Evolutionary conservation across 192 early-diverging fungal species (phyloP).

Genomic region (Gonapodya prolifera): DNA sequence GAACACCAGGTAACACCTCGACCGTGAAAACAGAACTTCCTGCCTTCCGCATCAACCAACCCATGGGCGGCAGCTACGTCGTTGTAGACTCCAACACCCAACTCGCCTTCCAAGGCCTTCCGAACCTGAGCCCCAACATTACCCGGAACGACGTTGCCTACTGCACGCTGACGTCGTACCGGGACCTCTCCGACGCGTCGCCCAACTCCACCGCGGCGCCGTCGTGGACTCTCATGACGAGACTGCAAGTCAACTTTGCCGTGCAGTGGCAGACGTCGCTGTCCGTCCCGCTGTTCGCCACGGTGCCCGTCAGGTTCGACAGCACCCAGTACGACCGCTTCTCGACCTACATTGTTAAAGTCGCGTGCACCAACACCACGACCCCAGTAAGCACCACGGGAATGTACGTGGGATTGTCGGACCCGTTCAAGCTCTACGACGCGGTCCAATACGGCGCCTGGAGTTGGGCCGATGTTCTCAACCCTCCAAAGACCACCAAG

Average conservation of each 20-base stretch:
- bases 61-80: neutral
- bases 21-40: neutral
- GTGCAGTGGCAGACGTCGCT: neutral
- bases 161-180: neutral
- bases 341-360: neutral
- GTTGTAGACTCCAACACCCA: neutral
- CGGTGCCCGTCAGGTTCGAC: neutral
- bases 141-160: neutral
- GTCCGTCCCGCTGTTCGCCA: neutral
- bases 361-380: neutral
- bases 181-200: neutral
- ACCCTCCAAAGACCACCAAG: neutral
- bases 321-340: neutral
- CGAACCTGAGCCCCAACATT: neutral
- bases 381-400: neutral
- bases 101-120: neutral
- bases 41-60: neutral
- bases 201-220: neutral
- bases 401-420: neutral
- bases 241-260: neutral
- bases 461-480: neutral
- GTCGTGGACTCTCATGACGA: neutral
- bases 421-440: neutral
- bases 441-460: neutral
- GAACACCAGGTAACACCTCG: too few relatives aligned